Evolutionary conservation across 176 grass and related monocot species (phyloP).

Genomic region (Musa acuminata): DNA sequence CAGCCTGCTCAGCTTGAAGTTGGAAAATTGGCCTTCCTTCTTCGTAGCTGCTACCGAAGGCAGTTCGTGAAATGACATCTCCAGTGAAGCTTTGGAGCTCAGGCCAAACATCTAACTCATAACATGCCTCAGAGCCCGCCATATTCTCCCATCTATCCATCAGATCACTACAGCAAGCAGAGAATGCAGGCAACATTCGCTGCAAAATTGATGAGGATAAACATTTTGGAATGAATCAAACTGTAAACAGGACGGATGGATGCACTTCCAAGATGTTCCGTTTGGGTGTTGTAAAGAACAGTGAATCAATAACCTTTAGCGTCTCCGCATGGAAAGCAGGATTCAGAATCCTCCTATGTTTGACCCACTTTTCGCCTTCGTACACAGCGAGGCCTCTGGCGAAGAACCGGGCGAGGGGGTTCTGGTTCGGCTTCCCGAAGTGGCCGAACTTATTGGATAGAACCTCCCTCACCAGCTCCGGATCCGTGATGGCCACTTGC

Average conservation of each 20-base stretch:
- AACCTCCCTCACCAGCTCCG: conserved; percentile 31
- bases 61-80: conserved; percentile 4
- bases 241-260: background rate
- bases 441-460: conserved; percentile 32
- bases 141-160: background rate
- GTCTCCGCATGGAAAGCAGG: conserved; percentile 20
- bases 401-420: background rate
- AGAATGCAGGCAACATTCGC: background rate
- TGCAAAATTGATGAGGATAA: background rate
- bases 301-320: background rate
- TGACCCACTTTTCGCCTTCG: conserved; percentile 19
- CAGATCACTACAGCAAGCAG: conserved; percentile 6
- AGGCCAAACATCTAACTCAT: conserved; percentile 4
- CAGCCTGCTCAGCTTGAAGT: background rate
- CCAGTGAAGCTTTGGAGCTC: background rate
- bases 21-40: background rate
- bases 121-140: background rate
- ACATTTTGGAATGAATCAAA: background rate
- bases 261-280: no score
- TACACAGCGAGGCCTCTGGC: background rate
- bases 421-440: conserved; percentile 18
- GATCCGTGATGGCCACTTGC: conserved; percentile 30
- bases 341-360: conserved; percentile 19
- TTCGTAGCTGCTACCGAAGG: conserved; percentile 7
- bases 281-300: no score